Base-by-base conservation (phyloP, 371 early-diverging fungal species). In the Syncephalastrum racemosum region DNA sequence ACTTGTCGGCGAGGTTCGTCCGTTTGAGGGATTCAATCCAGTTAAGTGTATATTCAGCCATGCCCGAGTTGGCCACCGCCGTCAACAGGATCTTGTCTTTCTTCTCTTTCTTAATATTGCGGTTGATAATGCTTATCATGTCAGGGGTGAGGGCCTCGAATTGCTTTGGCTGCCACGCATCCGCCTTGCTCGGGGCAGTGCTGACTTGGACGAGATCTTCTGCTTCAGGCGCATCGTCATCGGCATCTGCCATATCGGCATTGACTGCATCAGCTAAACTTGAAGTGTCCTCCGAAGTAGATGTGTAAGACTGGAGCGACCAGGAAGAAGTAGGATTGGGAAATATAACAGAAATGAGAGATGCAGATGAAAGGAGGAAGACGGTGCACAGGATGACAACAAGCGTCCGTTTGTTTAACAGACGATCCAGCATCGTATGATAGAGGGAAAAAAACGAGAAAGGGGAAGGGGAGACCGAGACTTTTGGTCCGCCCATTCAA, bases 11-110 rank as follows among this genome's bases (percentile, higher is more conserved):
- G 41, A 58, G 56, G 12, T 62, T 46, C 3, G 64, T 62, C 5
- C 58, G 60, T 18, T 50, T 42, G n/a, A 73, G 56, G 1, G 73
- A 73, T 43, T 73, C 67, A n/a, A 69, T 66, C 73, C 73, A 73
- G 55, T 73, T 73, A 15, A 73, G 50, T 2, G 70, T 69, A 45
- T 69, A 69, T 13, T 68, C 67, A 6, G 66, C 53, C 73, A 73
- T 73, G 24, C 73, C 73, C 24, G 46, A 49, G 27, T 69, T 73
- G 22, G 60, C 73, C 23, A 75, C 73, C 5, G 73, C 69, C 13
- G 64, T 69, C 25, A 73, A 40, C 19, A 73, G 41, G 15, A 66
- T 49, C n/a, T 19, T 50, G 1, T 56, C 56, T 6, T 20, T 50
- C 20, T 27, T 41, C 3, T 63, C 23, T 40, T 54, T 58, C 7